phyloP scores from a whole-genome alignment of 2,329 filamentous ascomycete species.

The Xylaria hypoxylon region DNA sequence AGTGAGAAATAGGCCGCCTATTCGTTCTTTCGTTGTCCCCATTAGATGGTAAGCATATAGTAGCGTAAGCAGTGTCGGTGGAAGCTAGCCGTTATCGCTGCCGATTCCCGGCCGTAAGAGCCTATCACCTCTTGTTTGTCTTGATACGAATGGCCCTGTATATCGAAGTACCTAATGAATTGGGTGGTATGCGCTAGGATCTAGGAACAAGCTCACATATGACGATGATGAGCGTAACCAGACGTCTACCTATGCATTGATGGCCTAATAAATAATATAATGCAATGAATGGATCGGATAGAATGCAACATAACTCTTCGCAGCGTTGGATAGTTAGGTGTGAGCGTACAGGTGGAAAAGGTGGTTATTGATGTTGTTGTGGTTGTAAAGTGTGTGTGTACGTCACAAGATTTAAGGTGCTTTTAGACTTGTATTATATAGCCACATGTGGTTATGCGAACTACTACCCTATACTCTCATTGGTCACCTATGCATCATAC shows the following conservation, averaged over 20 bases:
- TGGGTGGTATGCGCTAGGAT: neutral
- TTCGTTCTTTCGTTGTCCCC: neutral
- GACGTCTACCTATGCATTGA: neutral
- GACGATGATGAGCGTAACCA: neutral
- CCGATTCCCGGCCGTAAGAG: neutral
- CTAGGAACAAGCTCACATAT: neutral
- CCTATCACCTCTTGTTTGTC: neutral
- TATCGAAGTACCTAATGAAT: neutral
- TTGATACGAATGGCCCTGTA: neutral
- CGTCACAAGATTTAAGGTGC: neutral
- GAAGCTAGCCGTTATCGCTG: neutral
- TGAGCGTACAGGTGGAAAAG: neutral
- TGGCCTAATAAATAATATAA: neutral
- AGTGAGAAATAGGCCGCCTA: neutral
- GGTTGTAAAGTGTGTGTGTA: neutral
- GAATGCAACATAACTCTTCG: neutral
- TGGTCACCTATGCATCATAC: no score
- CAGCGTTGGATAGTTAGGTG: neutral
- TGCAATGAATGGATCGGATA: neutral
- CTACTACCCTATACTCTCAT: neutral
- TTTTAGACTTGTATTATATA: neutral
- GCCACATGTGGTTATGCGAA: neutral
- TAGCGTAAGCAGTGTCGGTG: slow-evolving; percentile 23
- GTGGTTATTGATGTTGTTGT: neutral
- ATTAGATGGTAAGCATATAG: neutral